These are phyloP conservation scores for Arachis hypogaea DNA, from an alignment of 306 rosid genomes.

Conservation along the genomic window DNA sequence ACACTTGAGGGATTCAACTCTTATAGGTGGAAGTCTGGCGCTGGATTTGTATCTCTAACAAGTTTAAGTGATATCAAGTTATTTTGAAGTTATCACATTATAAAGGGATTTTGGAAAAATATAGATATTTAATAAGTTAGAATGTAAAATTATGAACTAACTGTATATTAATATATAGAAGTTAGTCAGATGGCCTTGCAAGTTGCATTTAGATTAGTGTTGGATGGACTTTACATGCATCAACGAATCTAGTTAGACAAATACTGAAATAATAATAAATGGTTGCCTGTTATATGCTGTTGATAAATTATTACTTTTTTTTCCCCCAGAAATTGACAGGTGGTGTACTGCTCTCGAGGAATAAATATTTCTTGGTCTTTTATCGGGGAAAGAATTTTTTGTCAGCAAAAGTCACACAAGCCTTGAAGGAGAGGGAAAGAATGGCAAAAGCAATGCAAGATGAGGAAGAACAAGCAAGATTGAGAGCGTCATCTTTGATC, in stretches of 20 bases:
- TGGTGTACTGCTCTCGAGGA: constrained; percentile 80
- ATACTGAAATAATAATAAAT: constrained; percentile 10
- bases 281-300: constrained; percentile 23
- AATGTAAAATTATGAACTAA: background rate
- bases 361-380: constrained; percentile 93
- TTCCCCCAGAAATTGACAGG: constrained; percentile 82
- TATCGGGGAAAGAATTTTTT: constrained; percentile 88
- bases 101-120: background rate
- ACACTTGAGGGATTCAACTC: constrained; percentile 18
- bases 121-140: too few relatives aligned
- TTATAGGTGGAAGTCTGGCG: background rate
- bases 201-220: background rate
- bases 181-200: background rate
- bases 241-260: constrained; percentile 15
- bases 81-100: background rate
- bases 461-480: constrained; percentile 91
- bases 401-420: constrained; percentile 76
- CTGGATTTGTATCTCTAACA: background rate
- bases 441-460: constrained; percentile 78
- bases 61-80: background rate
- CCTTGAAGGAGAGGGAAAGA: constrained; percentile 81
- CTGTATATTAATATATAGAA: background rate
- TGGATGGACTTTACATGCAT: constrained; percentile 18
- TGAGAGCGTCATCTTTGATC: constrained; percentile 77
- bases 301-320: constrained; percentile 24